Evolutionary conservation across 257 asterid species (phyloP).

Genomic region (Solanum medicagineum): DNA sequence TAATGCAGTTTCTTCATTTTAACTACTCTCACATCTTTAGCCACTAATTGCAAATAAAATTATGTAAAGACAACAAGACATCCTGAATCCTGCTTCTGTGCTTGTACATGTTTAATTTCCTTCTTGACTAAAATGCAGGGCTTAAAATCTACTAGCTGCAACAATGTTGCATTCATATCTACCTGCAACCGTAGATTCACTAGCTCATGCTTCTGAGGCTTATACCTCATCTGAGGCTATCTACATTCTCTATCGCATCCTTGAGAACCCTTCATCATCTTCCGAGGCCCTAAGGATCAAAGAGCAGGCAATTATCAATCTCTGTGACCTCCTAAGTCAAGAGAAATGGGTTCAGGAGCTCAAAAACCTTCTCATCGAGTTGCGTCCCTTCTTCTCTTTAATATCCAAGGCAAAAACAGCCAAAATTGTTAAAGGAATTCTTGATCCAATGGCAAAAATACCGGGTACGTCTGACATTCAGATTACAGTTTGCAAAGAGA

Average conservation of each 20-base stretch:
- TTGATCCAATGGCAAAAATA: conserved; percentile 27
- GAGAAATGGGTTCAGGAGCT: conserved; percentile 20
- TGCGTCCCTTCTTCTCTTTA: conserved; percentile 26
- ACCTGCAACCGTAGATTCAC: conserved; percentile 25
- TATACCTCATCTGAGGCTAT: conserved; percentile 19
- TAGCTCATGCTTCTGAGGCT: conserved; percentile 28
- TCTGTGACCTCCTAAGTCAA: conserved; percentile 25
- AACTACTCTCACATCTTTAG: background rate
- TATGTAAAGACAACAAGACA: background rate
- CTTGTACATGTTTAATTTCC: background rate
- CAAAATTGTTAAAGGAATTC: conserved; percentile 23
- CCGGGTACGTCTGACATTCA: conserved; percentile 31
- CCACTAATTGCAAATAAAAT: background rate
- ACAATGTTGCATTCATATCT: conserved; percentile 20
- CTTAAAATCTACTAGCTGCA: background rate
- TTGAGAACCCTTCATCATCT: conserved; percentile 26
- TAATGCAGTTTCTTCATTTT: background rate
- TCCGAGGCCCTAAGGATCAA: conserved; percentile 26
- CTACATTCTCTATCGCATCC: conserved; percentile 15
- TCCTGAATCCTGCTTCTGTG: background rate
- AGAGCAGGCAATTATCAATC: conserved; percentile 28
- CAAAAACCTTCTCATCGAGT: conserved; percentile 9
- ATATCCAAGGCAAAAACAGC: conserved; percentile 39
- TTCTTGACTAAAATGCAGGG: conserved; percentile 3
- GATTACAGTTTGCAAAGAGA: conserved; percentile 29